Conservation (phyloP, 176 grass and related monocot species). For the Zoysia japonica region DNA sequence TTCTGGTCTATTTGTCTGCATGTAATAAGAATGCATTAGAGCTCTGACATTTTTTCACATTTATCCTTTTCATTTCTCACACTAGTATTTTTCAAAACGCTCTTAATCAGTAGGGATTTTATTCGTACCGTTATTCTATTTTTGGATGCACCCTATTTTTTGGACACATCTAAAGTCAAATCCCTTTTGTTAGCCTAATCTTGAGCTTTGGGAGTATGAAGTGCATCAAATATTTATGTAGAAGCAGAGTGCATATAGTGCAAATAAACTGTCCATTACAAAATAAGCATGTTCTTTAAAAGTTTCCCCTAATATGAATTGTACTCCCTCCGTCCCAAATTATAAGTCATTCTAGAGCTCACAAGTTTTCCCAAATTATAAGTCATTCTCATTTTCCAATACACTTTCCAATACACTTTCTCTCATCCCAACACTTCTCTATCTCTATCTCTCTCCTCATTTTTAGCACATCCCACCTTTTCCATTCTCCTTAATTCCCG, state of each 20-base stretch:
- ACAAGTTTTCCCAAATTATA: no score
- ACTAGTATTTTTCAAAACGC: not conserved
- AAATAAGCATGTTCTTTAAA: conserved; percentile 14
- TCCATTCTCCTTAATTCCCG: no score
- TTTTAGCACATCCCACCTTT: no score
- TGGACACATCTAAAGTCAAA: conserved; percentile 24
- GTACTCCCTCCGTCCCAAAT: no score
- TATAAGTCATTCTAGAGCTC: no score
- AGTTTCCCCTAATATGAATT: not conserved
- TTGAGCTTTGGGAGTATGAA: conserved; percentile 9
- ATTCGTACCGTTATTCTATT: conserved; percentile 1
- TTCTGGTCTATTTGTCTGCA: not conserved
- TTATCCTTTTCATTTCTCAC: not conserved
- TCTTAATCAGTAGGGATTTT: not conserved
- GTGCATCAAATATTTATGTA: not conserved
- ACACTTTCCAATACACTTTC: no score
- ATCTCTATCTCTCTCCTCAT: no score
- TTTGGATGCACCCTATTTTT: not conserved
- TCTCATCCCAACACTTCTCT: no score
- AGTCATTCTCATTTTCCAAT: no score
- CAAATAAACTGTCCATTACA: conserved; percentile 29
- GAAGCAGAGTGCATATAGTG: conserved; percentile 2
- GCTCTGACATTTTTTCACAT: not conserved
- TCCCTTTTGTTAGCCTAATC: not conserved
- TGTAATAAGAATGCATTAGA: not conserved